These are phyloP conservation scores for Paramecium sexaurelia DNA, from an alignment of 73 alveolate species.

Conservation along the genomic window DNA sequence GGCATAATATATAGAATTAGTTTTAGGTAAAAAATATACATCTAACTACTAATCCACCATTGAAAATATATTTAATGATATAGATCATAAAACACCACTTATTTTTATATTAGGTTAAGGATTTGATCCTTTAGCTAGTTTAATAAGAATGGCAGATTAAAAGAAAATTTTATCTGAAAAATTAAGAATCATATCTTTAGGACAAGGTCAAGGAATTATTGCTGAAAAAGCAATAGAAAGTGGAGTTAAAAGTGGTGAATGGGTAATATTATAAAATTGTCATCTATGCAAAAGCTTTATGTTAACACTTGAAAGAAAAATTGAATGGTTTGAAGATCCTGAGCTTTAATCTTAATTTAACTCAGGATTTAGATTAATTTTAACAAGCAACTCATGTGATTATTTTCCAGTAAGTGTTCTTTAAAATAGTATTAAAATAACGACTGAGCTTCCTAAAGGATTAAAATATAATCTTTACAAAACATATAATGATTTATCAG, in stretches of 20 bases:
- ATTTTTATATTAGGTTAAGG: slow-evolving; percentile 73
- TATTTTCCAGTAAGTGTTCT: slow-evolving; percentile 97
- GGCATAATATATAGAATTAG: slow-evolving; percentile 78
- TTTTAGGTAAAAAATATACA: slow-evolving; percentile 85
- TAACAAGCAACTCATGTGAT: slow-evolving; percentile 97
- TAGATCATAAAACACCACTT: slow-evolving; percentile 90
- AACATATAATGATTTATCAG: slow-evolving; percentile 81
- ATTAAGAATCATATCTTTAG: slow-evolving; percentile 94
- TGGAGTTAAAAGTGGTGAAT: slow-evolving; percentile 96
- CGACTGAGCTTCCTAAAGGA: slow-evolving; percentile 96
- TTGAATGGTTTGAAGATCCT: slow-evolving; percentile 77
- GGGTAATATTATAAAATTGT: slow-evolving; percentile 99
- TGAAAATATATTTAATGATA: slow-evolving; percentile 88
- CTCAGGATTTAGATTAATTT: slow-evolving; percentile 91
- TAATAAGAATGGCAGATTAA: slow-evolving; percentile 42
- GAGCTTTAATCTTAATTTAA: slow-evolving; percentile 63
- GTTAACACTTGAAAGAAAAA: slow-evolving; percentile 96
- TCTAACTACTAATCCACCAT: slow-evolving; percentile 82
- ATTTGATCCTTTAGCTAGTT: slow-evolving; percentile 57
- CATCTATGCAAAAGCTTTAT: slow-evolving; percentile 98
- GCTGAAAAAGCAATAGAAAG: slow-evolving; percentile 96
- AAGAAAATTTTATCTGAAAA: slow-evolving; percentile 74
- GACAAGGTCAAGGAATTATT: slow-evolving; percentile 98
- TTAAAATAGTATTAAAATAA: slow-evolving; percentile 93
- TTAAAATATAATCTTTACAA: slow-evolving; percentile 82